Base-by-base conservation (phyloP, 768 basidiomycete species). In the Chalciporus chontae region DNA sequence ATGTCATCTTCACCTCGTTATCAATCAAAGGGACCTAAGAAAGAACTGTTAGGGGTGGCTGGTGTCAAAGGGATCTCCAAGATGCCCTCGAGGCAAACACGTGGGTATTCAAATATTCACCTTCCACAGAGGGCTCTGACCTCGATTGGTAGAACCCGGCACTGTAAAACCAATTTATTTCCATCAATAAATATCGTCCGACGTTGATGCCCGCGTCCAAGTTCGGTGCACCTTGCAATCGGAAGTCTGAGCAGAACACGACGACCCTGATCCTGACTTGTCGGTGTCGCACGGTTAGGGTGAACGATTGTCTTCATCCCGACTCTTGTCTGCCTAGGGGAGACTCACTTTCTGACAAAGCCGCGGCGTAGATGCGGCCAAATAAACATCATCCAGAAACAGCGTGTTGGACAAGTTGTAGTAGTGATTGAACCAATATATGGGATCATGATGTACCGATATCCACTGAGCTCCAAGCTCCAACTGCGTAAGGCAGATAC, bases 61-160 rank as follows among this genome's bases (percentile, higher is more conserved):
- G 26, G 45, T 34, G 42, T 43, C 39, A 39, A 43, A 40, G 44
- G 4, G 21, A 18, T 27, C 19, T 44, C 13, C 42, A 18, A 45
- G 43, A 34, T 15, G 31, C 40, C 65, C 56, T 57, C 50, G 32
- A 53, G 66, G 61, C 17, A 42, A 32, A 51, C 64, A 53, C 58
- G 61, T 63, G 59, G 44, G 17, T 9, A 7, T 26, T 7, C 24
- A 24, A 3, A n/a, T 21, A 21, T 21, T 19, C 29, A 32, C 48
- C 34, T 17, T 31, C 31, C 44, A 23, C 41, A 38, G 7, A 26
- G 15, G 18, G 32, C 4, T 13, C 17, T 27, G 24, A 43, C 31
- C 19, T 13, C 42, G 10, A 46, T 45, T 54, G 45, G 41, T 14
- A 42, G 24, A 27, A n/a, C n/a, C n/a, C n/a, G n/a, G n/a, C n/a